A percentile compares a stretch with the other conserved stretches of the same genome.
phyloP scores from a whole-genome alignment of 208 protist species.

The Crithidia sp. region DNA sequence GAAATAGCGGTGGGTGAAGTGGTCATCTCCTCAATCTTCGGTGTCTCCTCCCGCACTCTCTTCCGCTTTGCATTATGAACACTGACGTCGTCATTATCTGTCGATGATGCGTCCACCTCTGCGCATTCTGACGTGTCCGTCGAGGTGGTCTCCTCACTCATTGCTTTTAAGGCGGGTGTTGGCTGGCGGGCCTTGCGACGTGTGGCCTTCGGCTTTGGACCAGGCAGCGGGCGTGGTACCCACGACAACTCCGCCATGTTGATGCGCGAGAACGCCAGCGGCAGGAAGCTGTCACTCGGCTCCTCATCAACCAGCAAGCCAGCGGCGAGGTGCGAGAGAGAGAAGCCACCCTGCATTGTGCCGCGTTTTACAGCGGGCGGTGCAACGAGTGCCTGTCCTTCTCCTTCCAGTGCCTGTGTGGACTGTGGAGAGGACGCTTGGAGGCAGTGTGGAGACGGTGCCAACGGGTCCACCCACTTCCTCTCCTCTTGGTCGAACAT shows the following conservation, averaged over 20 bases:
- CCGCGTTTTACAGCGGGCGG: too few relatives aligned
- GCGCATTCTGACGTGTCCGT: too few relatives aligned
- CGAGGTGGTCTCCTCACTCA: too few relatives aligned
- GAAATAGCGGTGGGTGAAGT: too few relatives aligned
- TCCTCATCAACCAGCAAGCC: background rate
- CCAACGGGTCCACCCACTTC: background rate
- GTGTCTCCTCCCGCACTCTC: too few relatives aligned
- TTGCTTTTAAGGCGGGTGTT: background rate
- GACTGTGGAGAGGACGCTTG: too few relatives aligned
- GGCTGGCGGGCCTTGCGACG: background rate
- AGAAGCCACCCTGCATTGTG: background rate
- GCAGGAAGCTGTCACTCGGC: background rate
- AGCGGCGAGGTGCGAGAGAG: conserved; percentile 5
- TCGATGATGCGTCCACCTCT: too few relatives aligned
- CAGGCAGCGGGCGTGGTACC: conserved; percentile 13
- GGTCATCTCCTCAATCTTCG: too few relatives aligned
- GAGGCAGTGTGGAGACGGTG: background rate
- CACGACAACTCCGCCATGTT: conserved; percentile 18
- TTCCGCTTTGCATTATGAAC: too few relatives aligned
- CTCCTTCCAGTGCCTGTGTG: too few relatives aligned
- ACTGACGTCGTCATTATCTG: too few relatives aligned
- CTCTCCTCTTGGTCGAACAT: background rate
- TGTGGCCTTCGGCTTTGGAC: background rate
- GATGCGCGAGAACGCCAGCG: background rate
- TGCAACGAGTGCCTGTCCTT: too few relatives aligned